phyloP scores from a whole-genome alignment of 1,284 basidiomycete genomes.

The Puccinia coronata region DNA sequence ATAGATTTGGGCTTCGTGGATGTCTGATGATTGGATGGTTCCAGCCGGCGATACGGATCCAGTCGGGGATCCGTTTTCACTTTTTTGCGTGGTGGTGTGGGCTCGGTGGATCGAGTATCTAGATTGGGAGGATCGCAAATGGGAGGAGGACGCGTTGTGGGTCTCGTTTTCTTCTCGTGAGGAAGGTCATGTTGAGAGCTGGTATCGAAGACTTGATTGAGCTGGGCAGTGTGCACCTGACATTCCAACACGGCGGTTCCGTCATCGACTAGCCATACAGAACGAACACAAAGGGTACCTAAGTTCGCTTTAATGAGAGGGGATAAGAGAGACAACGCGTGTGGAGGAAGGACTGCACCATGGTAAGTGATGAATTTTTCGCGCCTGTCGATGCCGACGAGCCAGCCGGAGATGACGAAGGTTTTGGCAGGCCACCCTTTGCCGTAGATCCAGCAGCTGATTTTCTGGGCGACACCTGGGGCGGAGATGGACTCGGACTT shows the following conservation, averaged over 20 bases:
- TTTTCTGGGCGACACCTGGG: background rate
- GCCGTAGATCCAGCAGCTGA: conserved; percentile 33
- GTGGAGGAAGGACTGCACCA: background rate
- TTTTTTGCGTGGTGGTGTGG: background rate
- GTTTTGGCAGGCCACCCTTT: conserved; percentile 28
- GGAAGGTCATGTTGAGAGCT: background rate
- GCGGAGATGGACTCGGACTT: background rate
- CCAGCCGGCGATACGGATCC: conserved; percentile 14
- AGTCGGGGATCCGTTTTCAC: conserved; percentile 26
- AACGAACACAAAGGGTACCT: no score
- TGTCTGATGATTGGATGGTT: background rate
- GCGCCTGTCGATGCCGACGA: conserved; percentile 36
- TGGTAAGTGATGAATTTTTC: conserved; percentile 34
- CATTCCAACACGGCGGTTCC: conserved; percentile 44
- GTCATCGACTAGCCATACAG: conserved; percentile 47
- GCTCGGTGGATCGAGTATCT: background rate
- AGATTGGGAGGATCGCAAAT: no score
- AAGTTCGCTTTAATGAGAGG: background rate
- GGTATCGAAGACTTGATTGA: conserved; percentile 9
- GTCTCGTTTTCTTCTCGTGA: background rate
- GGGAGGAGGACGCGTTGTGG: no score
- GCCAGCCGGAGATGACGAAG: conserved; percentile 34
- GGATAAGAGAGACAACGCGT: no score
- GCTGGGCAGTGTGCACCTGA: background rate
- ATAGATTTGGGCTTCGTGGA: background rate